phyloP scores from a whole-genome alignment of 495 filamentous ascomycete genomes.

The Neurospora sp. region DNA sequence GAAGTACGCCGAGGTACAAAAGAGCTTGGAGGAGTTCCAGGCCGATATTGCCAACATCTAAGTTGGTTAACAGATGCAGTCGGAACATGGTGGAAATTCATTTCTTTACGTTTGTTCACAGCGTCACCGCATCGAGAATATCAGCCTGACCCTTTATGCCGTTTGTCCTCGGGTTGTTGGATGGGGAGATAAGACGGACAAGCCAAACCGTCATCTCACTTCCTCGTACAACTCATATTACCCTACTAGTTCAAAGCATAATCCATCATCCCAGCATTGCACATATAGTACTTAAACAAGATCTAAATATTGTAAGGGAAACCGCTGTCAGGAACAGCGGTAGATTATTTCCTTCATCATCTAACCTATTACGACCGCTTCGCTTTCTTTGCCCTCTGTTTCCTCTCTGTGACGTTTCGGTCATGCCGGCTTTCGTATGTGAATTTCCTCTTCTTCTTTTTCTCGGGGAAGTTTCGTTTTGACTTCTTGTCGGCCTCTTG shows the following conservation, averaged over 20 bases:
- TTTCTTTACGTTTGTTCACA: conserved; percentile 1
- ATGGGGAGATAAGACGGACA: neutral
- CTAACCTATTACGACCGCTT: conserved; percentile 3
- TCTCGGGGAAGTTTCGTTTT: conserved; percentile 16
- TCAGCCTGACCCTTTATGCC: neutral
- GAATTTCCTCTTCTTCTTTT: conserved; percentile 86
- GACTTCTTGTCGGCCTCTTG: conserved; percentile 24
- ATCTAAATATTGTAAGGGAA: neutral
- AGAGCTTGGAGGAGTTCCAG: conserved; percentile 85
- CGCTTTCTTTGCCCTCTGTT: conserved; percentile 55
- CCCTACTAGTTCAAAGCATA: neutral
- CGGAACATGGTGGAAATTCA: neutral
- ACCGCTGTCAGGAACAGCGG: neutral
- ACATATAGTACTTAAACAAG: neutral
- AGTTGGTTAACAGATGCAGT: conserved; percentile 12
- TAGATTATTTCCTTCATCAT: neutral
- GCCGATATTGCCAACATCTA: conserved; percentile 85
- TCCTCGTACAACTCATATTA: neutral
- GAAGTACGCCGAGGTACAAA: conserved; percentile 76
- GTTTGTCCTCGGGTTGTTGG: neutral
- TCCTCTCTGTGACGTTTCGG: conserved; percentile 54
- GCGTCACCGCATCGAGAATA: neutral
- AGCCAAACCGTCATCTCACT: neutral
- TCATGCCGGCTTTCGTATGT: conserved; percentile 79
- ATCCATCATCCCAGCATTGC: neutral